These are phyloP conservation scores for Hylodesmum podocarpum DNA, from an alignment of 306 rosid genomes.

Conservation along the genomic window DNA sequence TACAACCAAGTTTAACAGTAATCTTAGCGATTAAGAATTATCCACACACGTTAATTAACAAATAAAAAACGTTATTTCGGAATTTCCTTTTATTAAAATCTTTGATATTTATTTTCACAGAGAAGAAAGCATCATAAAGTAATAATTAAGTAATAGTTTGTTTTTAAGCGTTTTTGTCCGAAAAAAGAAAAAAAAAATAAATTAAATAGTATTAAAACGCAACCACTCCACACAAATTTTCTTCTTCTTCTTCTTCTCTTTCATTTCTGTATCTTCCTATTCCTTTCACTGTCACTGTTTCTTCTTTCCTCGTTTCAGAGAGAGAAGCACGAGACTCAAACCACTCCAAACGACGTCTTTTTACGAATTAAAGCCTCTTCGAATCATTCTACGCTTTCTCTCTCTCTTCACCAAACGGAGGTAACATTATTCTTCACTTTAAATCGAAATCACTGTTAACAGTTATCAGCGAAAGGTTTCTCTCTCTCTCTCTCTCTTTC, in stretches of 20 bases:
- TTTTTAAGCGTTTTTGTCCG: neutral
- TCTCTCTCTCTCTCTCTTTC: neutral
- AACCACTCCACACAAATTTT: slow-evolving; percentile 62
- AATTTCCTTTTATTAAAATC: neutral
- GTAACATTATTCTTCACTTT: slow-evolving; percentile 26
- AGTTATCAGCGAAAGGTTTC: neutral
- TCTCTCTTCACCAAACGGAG: slow-evolving; percentile 14
- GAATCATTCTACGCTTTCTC: slow-evolving; percentile 31
- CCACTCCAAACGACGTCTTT: neutral
- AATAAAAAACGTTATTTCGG: neutral
- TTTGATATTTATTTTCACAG: neutral
- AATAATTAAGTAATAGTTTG: neutral
- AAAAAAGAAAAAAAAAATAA: neutral
- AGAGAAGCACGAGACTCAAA: neutral
- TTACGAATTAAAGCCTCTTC: slow-evolving; percentile 17
- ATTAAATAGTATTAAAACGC: slow-evolving; percentile 24
- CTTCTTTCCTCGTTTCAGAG: slow-evolving; percentile 2
- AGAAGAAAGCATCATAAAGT: neutral
- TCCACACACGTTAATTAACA: neutral
- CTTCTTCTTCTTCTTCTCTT: neutral
- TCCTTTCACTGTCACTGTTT: slow-evolving; percentile 46
- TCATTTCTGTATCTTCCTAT: neutral
- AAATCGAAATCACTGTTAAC: slow-evolving; percentile 33
- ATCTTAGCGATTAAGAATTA: neutral
- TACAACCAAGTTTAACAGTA: neutral